Conservation (phyloP, 345 rosid genomes). For the Syzygium jambos region DNA sequence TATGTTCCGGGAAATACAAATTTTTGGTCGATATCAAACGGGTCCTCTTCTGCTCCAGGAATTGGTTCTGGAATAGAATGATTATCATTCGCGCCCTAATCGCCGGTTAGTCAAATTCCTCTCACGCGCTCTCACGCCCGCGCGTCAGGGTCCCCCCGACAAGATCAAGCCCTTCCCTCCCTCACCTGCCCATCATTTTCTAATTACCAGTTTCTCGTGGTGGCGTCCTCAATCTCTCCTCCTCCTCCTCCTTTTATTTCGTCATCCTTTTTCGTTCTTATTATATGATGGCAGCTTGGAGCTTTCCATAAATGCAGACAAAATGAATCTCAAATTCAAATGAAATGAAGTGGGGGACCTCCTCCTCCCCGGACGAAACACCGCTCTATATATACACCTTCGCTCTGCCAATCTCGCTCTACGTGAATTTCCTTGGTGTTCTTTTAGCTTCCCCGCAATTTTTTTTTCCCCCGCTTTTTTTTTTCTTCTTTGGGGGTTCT, state of each 20-base stretch:
- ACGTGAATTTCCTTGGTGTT: neutral
- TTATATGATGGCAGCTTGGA: neutral
- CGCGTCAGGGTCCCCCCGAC: neutral
- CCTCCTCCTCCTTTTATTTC: neutral
- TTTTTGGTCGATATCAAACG: too few relatives aligned
- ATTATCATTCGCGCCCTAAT: too few relatives aligned
- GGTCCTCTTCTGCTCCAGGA: too few relatives aligned
- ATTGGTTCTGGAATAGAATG: too few relatives aligned
- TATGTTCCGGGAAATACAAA: too few relatives aligned
- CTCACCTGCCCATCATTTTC: neutral
- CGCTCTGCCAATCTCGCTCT: constrained; percentile 3
- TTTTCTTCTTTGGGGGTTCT: neutral
- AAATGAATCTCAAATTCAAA: constrained; percentile 52
- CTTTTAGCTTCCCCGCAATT: neutral
- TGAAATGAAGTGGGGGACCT: constrained; percentile 23
- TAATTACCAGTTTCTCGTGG: neutral
- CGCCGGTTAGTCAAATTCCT: too few relatives aligned
- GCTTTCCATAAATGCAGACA: constrained; percentile 20
- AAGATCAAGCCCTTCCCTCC: neutral
- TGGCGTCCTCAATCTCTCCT: neutral
- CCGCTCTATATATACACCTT: constrained; percentile 28
- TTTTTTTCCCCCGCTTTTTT: neutral
- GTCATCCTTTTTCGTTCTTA: too few relatives aligned
- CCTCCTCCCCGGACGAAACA: neutral
- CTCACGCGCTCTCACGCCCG: neutral